Base-by-base conservation (phyloP, 1,284 basidiomycete species). In the Puccinia horiana region DNA sequence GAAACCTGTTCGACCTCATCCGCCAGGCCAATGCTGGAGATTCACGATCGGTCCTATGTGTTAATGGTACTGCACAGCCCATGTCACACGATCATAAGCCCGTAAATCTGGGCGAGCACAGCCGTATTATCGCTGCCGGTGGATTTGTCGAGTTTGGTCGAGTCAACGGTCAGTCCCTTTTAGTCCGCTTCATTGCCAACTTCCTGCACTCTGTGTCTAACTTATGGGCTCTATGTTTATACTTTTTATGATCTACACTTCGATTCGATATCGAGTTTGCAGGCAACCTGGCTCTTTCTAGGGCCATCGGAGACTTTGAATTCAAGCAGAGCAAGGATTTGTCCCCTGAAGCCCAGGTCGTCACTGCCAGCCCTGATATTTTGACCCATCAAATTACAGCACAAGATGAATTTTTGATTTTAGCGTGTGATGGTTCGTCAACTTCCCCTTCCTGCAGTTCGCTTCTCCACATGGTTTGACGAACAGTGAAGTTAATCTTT, bases 21-120 rank as follows among this genome's bases (percentile, higher is more conserved):
- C 23, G 9, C 5, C 84, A 96, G 95, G 97, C 97, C 52, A 99
- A 99, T 87, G 94, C 97, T 20, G 97, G 97, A 72, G 97, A 99
- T 88, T 99, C 97, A 23, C 90, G 97, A 85, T 92, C 93, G 40
- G 94, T 99, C n/a, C 89, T 99, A 81, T 91, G 92, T 73, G 88
- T 93, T 84, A 92, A 92, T 85, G 97, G 97, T 23, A 90, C 92
- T 85, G 95, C 91, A 8, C 93, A 96, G 86, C 90, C 93, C 16
- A 89, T 99, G 85, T 98, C 95, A 85, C 92, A 91, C 85, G 97
- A 99, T 87, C 97, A 99, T 88, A 99, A 99, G 88, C 97, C 97
- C 1, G 92, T 92, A 69, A 95, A 93, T 86, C 91, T 92, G 85
- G 89, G 89, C 84, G 97, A 99, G 88, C 93, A 91, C 85, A 89